phyloP scores from a whole-genome alignment of 805 yeast species.

The Saturnispora besseyi region DNA sequence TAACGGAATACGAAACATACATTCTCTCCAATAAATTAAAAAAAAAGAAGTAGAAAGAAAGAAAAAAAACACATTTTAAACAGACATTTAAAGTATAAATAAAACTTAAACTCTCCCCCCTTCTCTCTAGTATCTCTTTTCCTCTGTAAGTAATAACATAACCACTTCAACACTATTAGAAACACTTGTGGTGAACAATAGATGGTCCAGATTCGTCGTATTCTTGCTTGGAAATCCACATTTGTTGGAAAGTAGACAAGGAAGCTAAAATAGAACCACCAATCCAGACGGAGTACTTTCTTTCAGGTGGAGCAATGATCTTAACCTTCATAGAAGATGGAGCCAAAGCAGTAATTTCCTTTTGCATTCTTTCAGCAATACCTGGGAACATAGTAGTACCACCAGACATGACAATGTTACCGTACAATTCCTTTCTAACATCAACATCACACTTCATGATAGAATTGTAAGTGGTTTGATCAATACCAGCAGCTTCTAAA shows the following conservation, averaged over 20 bases:
- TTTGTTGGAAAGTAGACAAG: slow-evolving; percentile 98
- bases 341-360: slow-evolving; percentile 98
- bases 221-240: slow-evolving; percentile 99
- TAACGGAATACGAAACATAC: no score
- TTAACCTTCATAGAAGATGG: slow-evolving; percentile 99
- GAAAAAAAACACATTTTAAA: not conserved
- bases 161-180: slow-evolving; percentile 35
- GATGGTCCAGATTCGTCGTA: slow-evolving; percentile 99
- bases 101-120: not conserved
- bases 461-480: slow-evolving; percentile 91
- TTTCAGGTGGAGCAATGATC: slow-evolving; percentile 98
- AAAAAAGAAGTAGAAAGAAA: not conserved
- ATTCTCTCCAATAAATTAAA: not conserved
- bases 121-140: not conserved
- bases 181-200: slow-evolving; percentile 94
- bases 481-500: slow-evolving; percentile 96
- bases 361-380: slow-evolving; percentile 99
- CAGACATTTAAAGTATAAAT: not conserved
- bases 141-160: not conserved
- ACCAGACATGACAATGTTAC: slow-evolving; percentile 99
- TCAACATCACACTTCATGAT: slow-evolving; percentile 99
- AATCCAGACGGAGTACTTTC: slow-evolving; percentile 99
- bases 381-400: slow-evolving; percentile 99
- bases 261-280: slow-evolving; percentile 99
- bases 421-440: slow-evolving; percentile 97